Base-by-base conservation (phyloP, 495 filamentous ascomycete species). In the Amorphotheca resinae region DNA sequence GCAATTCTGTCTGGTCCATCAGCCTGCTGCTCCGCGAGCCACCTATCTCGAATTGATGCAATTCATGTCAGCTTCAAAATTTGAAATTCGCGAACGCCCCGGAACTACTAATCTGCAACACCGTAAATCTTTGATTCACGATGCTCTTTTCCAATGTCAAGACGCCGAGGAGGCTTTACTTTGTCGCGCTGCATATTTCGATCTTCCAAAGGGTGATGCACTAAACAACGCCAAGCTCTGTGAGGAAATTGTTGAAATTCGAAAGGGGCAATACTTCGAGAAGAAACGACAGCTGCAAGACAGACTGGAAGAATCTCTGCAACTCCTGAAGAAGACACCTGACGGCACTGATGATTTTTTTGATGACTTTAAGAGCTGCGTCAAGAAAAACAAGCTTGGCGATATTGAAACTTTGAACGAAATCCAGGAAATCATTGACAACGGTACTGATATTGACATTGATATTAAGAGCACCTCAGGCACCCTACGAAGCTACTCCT, bases 31-130 rank as follows among this genome's bases (percentile, higher is more conserved):
- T 2, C 72, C 76, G 38, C 49, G 53, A 20, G 56, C 59, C 8
- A 57, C 65, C 14, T 77, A 77, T 47, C 44, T 66, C 1, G 65
- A 65, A 38, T 53, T 77, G 25, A 61, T 67, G 26, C 58, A 67
- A 37, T 57, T 64, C 15, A 42, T 74, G 1, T 52, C 64, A 30
- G 57, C 59, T n/a, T 52, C 61, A 12, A 63, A 72, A 5, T 63
- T 66, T 20, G 36, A 38, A 11, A 59, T 66, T 22, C 49, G 61
- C 22, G 58, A 61, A 9, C 60, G 53, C 25, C 55, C 56, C 3
- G 60, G 57, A 17, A 55, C 52, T n/a, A 51, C 53, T 42, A 53
- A 57, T n/a, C n/a, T n/a, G n/a, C n/a, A n/a, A n/a, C 9, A 34
- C 14, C 5, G 5, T 4, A 5, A 8, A 34, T 5, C 51, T 8